phyloP scores from a whole-genome alignment of 768 basidiomycete species.

The Xerocomus potaroensis region DNA sequence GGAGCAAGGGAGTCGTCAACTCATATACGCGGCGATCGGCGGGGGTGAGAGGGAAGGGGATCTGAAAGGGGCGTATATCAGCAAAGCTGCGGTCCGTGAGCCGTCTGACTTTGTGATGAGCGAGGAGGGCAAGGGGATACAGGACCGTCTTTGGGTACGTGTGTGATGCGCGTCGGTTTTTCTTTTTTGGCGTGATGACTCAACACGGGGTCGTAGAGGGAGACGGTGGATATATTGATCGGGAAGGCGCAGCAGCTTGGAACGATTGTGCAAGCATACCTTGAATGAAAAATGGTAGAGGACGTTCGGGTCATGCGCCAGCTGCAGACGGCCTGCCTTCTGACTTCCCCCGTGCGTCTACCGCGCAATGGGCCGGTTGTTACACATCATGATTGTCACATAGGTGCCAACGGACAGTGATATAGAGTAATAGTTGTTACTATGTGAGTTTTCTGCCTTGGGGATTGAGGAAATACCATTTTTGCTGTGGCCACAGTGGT shows the following conservation, averaged over 20 bases:
- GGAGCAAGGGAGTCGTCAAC: slow-evolving; percentile 34
- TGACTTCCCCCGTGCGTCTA: no score
- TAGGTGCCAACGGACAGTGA: no score
- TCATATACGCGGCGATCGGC: slow-evolving; percentile 31
- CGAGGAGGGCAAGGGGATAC: slow-evolving; percentile 24
- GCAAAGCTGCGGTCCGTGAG: slow-evolving; percentile 12
- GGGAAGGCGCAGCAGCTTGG: slow-evolving; percentile 9
- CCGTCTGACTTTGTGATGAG: slow-evolving; percentile 33
- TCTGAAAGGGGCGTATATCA: slow-evolving; percentile 23
- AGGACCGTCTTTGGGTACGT: slow-evolving; percentile 35
- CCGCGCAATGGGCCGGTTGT: no score
- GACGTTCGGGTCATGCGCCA: no score
- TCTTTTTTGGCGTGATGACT: no score
- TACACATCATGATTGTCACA: no score
- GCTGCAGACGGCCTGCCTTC: no score
- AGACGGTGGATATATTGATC: slow-evolving; percentile 20
- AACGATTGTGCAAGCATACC: slow-evolving; percentile 12
- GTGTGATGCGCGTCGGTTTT: no score
- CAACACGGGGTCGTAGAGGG: slow-evolving; percentile 13
- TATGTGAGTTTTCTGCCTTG: no score
- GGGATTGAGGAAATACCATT: no score
- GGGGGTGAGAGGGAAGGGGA: slow-evolving; percentile 16
- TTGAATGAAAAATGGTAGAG: slow-evolving; percentile 3
- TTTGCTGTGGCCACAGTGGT: no score
- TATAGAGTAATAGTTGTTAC: no score